phyloP scores from a whole-genome alignment of 1,284 basidiomycete species.

The Athelia psychrophila region DNA sequence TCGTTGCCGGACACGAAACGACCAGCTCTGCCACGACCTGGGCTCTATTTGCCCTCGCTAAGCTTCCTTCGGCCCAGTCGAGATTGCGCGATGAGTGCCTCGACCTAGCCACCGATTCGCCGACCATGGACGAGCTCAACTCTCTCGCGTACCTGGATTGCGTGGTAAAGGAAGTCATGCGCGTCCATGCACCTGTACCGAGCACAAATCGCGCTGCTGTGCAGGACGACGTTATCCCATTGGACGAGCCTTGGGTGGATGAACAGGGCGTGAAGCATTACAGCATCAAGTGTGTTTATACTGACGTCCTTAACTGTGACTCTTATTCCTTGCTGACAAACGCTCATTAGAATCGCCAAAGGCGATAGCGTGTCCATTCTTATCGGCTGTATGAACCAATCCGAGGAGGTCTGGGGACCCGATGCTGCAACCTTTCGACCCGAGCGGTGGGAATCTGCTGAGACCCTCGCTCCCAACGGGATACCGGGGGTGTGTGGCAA shows the following conservation, averaged over 20 bases:
- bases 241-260: slow-evolving; percentile 15
- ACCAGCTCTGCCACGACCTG: slow-evolving; percentile 43
- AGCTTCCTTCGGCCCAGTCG: slow-evolving; percentile 37
- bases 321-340: not conserved
- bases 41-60: slow-evolving; percentile 40
- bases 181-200: slow-evolving; percentile 18
- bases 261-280: slow-evolving; percentile 9
- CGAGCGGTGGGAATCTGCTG: slow-evolving; percentile 54
- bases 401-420: slow-evolving; percentile 41
- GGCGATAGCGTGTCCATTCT: slow-evolving; percentile 35
- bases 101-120: slow-evolving; percentile 14
- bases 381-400: slow-evolving; percentile 34
- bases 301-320: not conserved
- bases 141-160: slow-evolving; percentile 36
- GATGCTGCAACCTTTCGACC: slow-evolving; percentile 47
- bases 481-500: slow-evolving; percentile 62
- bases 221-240: slow-evolving; percentile 23
- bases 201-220: slow-evolving; percentile 16
- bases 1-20: slow-evolving; percentile 52
- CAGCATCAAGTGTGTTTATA: slow-evolving; percentile 13
- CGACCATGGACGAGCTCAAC: slow-evolving; percentile 25
- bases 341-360: slow-evolving; percentile 28
- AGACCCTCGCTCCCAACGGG: slow-evolving; percentile 35
- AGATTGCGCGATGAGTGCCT: slow-evolving; percentile 43
- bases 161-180: slow-evolving; percentile 29